A percentile compares a stretch with the other conserved stretches of the same genome.
These are phyloP conservation scores for Amoebophrya sp. DNA, from an alignment of 169 alveolate species.

Conservation along the genomic window DNA sequence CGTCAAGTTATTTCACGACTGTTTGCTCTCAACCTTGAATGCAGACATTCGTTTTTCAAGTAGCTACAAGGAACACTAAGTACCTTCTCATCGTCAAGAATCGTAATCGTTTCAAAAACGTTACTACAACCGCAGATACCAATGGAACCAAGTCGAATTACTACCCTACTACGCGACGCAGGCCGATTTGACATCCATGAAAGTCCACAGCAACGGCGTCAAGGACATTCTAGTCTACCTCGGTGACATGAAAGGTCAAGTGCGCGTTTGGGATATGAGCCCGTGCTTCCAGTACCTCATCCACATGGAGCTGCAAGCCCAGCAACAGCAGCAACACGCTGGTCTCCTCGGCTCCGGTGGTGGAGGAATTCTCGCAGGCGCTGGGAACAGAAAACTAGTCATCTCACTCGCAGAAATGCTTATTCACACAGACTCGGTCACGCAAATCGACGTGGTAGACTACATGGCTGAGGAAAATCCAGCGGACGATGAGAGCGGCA, in stretches of 20 bases:
- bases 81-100: too few relatives aligned
- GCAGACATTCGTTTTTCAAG: too few relatives aligned
- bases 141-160: background rate
- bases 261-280: background rate
- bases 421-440: background rate
- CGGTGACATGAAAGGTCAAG: background rate
- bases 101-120: background rate
- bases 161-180: background rate
- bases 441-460: background rate
- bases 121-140: too few relatives aligned
- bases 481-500: background rate
- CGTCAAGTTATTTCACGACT: too few relatives aligned
- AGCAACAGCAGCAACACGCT: too few relatives aligned
- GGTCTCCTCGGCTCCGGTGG: background rate
- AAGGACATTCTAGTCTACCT: background rate
- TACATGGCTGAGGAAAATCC: background rate
- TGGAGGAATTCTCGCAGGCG: background rate
- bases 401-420: background rate
- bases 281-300: too few relatives aligned
- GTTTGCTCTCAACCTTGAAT: too few relatives aligned
- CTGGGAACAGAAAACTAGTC: background rate
- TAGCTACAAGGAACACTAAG: too few relatives aligned
- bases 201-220: background rate
- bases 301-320: too few relatives aligned
- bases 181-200: background rate